Evolutionary conservation across 2,329 filamentous ascomycete genomes (phyloP), one percentile per base, ranked within the genome.

Genomic region (Fusarium mangiferae): DNA sequence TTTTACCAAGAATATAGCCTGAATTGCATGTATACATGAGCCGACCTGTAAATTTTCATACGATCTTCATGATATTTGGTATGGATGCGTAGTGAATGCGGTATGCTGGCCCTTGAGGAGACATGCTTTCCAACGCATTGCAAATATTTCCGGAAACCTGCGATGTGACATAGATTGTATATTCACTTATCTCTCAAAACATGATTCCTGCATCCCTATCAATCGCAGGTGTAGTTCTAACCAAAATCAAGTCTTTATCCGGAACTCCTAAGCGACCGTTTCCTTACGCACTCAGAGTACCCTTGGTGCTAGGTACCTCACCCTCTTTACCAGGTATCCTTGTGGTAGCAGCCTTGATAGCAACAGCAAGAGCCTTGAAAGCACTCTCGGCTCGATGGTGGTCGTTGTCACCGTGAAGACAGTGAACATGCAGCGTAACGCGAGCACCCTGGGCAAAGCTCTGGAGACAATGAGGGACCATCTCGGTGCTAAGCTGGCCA

Each of bases 371-470:
- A 52, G 96, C 96, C 89, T 99, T 99, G 85, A 99, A 98, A 22
- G 96, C 96, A 82, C 93, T 96, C 89, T 98, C 96, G 15, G 96
- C 95, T 66, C 95, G 88, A 85, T 98, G 96, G 84, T 98, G 96
- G 84, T 98, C 96, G 84, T 98, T 99, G 72, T 93, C 90, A 59
- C 96, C 96, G 73, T 94, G 90, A 64, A 98, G 84, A 84, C 94
- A 97, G 84, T 98, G 94, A 67, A 99, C 94, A 85, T 99, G 96
- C 80, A 98, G 85, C n/a, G 96, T 99, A 60, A 98, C 88, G 33
- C 94, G 92, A 7, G 95, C 94, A 15, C 91, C 94, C 85, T 97
- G 93, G 46, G 96, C 95, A 84, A 98, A 99, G 85, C 93, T 96
- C 87, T 97, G 91, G 81, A 99, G 83, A 77, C 95, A 97, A 86